Base-by-base conservation (phyloP, 1,139 yeast genomes). In the Debaryomycetaceae sp. region DNA sequence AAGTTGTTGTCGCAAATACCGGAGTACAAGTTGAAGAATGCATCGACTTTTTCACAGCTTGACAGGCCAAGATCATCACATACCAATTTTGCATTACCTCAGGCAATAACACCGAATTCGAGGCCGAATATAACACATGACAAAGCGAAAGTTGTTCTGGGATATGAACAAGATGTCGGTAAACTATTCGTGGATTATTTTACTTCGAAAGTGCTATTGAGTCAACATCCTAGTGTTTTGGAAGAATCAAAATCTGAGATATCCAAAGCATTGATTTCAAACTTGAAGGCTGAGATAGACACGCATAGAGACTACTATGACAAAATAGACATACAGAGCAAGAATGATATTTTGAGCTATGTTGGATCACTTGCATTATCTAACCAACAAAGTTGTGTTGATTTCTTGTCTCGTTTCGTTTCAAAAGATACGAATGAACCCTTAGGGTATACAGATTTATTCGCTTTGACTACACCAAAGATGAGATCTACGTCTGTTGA, bases 331-430 rank as follows among this genome's bases (percentile, higher is more conserved):
- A 27, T 27, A 27, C 31, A 27, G 2, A 27, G 31, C 11, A 11
- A 27, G 11, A 27, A 11, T 27, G 31, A 27, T 27, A 27, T 11
- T 27, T 11, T 27, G 8, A 8, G 40, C 30, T 42, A 42, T 23
- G 34, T 45, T 11, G 47, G 47, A 8, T 37, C 37, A 22, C 42
- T 45, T 39, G 34, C 39, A 17, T 17, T 45, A 24, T n/a, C 30
- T 20, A 42, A 45, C 30, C 20, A 42, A n/a, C 27, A 24, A 9
- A n/a, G 20, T 17, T 43, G 43, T 22, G 38, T 37, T n/a, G 8
- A 6, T 5, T 27, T 40, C 27, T 40, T 43, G 39, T 17, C 27
- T 14, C 20, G 4, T 6, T 37, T 40, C 22, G 24, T 43, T 9
- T 20, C 30, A 5, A 36, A 38, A 24, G 37, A 43, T 27, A 8